Base-by-base conservation (phyloP, 768 basidiomycete species). In the Suillus brevipes region DNA sequence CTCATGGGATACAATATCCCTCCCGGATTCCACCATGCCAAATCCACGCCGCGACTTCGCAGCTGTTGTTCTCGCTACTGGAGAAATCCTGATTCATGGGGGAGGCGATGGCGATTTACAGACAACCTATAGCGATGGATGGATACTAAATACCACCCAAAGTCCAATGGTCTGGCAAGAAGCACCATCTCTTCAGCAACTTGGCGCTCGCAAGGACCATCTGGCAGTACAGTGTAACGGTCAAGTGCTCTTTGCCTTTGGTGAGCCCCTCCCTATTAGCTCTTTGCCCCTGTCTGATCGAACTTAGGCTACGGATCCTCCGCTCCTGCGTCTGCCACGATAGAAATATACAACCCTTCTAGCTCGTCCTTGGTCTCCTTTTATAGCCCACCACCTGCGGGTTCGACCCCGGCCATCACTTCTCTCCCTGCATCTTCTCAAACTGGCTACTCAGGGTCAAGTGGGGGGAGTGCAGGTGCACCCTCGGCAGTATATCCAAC, bases 161-260 rank as follows among this genome's bases (percentile, higher is more conserved):
- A 80, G 71, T 63, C 85, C 87, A 4, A 85, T 87, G 81, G 78
- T 78, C 2, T 94, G 92, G 92, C 81, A 78, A 9, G 67, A 70
- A 52, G 78, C 88, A 20, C 74, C 78, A 5, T 80, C 78, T 1
- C 78, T 93, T 50, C 76, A 83, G 20, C 83, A 84, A 60, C 74
- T 94, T 6, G 91, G 90, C 4, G 71, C 81, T 28, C 81, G 92
- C 58, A 84, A 84, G 53, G 91, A 95, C 74, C 94, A 95, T 73
- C 85, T 88, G 67, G 93, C 90, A 12, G 79, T 89, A 4, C 80
- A 80, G 42, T 79, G 83, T 38, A 88, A 87, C 14, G 78, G 81
- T 38, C 80, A 85, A 62, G 87, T 94, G 25, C 73, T 95, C 12
- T 91, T 95, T 74, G 90, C 89, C 40, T 91, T 89, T 71, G 92